Percentiles rank a stretch among this genome's conserved stretches.
Evolutionary conservation across 2,329 filamentous ascomycete species (phyloP).

Genomic region (Aspergillus tubingensis): DNA sequence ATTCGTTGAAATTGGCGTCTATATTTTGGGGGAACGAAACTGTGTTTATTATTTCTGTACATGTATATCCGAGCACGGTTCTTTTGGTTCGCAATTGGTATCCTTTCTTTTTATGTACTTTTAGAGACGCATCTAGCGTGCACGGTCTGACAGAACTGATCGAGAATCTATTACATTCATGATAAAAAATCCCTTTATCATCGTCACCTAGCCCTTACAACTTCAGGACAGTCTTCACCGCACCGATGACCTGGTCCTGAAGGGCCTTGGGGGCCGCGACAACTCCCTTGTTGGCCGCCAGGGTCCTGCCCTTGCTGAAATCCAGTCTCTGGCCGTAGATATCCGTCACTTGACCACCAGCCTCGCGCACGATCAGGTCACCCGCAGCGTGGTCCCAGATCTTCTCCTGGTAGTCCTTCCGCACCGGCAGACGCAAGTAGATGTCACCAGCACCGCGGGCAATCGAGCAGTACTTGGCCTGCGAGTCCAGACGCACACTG

Average conservation of each 20-base stretch:
- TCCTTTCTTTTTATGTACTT: conserved; percentile 35
- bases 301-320: conserved; percentile 81
- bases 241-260: conserved; percentile 74
- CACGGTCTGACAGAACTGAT: conserved; percentile 20
- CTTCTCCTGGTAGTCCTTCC: conserved; percentile 92
- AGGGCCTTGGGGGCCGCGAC: conserved; percentile 79
- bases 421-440: conserved; percentile 85
- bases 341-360: conserved; percentile 89
- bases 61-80: conserved; percentile 30
- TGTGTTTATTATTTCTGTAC: conserved; percentile 28
- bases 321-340: conserved; percentile 80
- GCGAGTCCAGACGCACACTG: conserved; percentile 95
- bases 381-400: conserved; percentile 99
- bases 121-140: conserved; percentile 35
- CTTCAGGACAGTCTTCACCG: conserved; percentile 75
- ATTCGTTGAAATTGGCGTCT: conserved; percentile 66
- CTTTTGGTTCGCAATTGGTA: conserved; percentile 32
- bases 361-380: conserved; percentile 90
- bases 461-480: conserved; percentile 96
- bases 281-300: conserved; percentile 89
- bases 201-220: conserved; percentile 37
- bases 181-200: conserved; percentile 11
- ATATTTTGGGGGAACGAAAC: conserved; percentile 29
- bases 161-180: conserved; percentile 13
- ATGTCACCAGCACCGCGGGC: conserved; percentile 92